A percentile compares a stretch with the other conserved stretches of the same genome.
Conservation (phyloP, 1,139 yeast species). For the Geotrichum histeridarum region DNA sequence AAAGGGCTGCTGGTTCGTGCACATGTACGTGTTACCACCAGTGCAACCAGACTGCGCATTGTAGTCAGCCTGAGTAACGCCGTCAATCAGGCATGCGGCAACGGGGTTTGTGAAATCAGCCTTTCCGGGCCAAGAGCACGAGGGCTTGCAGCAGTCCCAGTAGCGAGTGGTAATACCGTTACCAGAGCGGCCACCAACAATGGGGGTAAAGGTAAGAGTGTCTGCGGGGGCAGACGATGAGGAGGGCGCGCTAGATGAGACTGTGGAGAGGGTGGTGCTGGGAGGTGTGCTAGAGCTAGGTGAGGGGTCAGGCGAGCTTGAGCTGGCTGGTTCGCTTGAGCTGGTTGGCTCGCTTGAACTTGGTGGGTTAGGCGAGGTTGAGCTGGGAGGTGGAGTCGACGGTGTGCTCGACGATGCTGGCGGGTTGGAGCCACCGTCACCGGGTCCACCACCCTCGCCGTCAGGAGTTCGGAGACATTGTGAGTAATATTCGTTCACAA, state of each 20-base stretch:
- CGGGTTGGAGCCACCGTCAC: neutral
- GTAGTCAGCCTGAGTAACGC: conserved; percentile 16
- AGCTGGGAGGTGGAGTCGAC: neutral
- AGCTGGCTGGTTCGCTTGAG: neutral
- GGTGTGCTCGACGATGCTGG: neutral
- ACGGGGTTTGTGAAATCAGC: conserved; percentile 20
- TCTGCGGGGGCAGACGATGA: neutral
- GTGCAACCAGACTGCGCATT: conserved; percentile 18
- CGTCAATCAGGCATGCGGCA: conserved; percentile 20
- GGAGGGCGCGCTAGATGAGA: neutral
- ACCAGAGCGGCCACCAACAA: conserved; percentile 21
- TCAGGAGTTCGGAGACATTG: conserved; percentile 10
- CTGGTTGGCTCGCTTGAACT: neutral
- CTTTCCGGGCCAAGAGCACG: conserved; percentile 23
- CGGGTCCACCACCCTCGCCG: neutral
- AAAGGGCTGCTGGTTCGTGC: conserved; percentile 23
- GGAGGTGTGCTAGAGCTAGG: neutral
- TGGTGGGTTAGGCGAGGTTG: neutral
- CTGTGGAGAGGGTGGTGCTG: neutral
- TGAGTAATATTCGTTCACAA: conserved; percentile 8
- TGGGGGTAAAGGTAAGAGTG: conserved; percentile 5
- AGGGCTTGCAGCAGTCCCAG: conserved; percentile 25
- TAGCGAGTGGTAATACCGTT: conserved; percentile 22
- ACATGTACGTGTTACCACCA: conserved; percentile 23
- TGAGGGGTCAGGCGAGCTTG: neutral